Base-by-base conservation (phyloP, 345 rosid genomes). In the Populus alba region DNA sequence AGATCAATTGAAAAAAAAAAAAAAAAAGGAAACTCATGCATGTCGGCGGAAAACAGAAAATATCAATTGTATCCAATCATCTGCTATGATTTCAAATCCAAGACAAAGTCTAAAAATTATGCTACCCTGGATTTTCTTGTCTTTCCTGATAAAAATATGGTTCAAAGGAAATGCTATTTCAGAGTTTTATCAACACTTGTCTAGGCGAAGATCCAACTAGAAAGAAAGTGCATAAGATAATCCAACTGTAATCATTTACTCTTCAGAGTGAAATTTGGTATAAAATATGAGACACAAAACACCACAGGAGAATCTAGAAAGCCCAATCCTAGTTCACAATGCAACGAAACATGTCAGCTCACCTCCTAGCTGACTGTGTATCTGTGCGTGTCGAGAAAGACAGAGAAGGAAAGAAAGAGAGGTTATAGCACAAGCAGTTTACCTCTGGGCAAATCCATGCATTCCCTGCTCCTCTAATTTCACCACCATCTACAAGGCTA, bases 371-470 rank as follows among this genome's bases (percentile, higher is more conserved):
- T 22, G 25, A 38, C 53, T 47, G 18, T 47, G 7, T 39, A 39
- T 47, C 53, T 12, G 53, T 47, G 51, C 13, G 53, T 47, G 53
- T 16, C 6, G 1, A 15, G 53, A 47, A 47, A 47, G 53, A 43
- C 51, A 71, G 35, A 73, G 20, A 29, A 66, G 72, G 39, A 37
- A 53, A 45, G 7, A 61, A 69, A 35, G 22, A 22, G 18, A 66
- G 68, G 67, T 45, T 23, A 68, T 75, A 38, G 6, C 68, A 65
- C 22, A 77, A 81, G 74, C 69, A 74, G 23, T 49, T 72, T 86
- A 95, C 99, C 96, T 95, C 99, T n/a, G 94, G 98, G 81, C 97
- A 95, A 73, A 95, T 85, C 99, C 99, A 95, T 69, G 96, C 97
- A 87, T 95, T 95, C 80, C 99, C 99, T 41, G 98, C 99, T 75